Percentiles rank a stretch among this genome's conserved stretches.
phyloP scores from a whole-genome alignment of 2,329 filamentous ascomycete species.

The Sporothrix phasma region DNA sequence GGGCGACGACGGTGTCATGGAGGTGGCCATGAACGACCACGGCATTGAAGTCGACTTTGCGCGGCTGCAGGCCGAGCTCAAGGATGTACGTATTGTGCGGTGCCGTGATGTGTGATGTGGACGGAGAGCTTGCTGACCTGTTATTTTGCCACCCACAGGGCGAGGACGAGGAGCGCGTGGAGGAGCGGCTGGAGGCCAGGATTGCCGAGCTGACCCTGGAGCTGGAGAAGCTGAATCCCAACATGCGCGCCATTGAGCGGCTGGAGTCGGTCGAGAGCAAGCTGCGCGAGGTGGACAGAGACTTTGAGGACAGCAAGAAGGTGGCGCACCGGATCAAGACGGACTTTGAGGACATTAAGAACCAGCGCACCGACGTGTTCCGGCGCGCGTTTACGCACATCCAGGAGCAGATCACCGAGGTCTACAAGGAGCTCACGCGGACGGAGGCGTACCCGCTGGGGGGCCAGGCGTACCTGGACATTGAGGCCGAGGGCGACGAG shows the following conservation, averaged over 20 bases:
- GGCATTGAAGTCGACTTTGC: constrained; percentile 86
- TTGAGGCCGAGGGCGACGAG: constrained; percentile 76
- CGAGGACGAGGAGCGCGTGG: constrained; percentile 49
- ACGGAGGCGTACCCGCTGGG: constrained; percentile 89
- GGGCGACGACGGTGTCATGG: constrained; percentile 49
- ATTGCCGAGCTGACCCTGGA: constrained; percentile 65
- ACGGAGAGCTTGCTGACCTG: no score
- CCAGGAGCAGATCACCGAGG: constrained; percentile 82
- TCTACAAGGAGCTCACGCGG: constrained; percentile 91
- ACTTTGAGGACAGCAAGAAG: constrained; percentile 76
- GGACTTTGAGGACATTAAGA: constrained; percentile 67
- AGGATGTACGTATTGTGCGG: constrained; percentile 62
- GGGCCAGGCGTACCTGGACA: constrained; percentile 79
- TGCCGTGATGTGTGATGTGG: no score
- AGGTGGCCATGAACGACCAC: constrained; percentile 69
- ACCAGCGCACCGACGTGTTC: constrained; percentile 79
- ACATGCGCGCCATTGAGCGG: constrained; percentile 90
- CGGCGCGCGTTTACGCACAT: constrained; percentile 94
- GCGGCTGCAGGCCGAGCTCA: constrained; percentile 69
- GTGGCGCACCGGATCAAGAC: constrained; percentile 44
- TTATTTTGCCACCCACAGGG: constrained; percentile 27
- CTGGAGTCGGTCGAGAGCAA: constrained; percentile 76
- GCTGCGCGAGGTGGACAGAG: constrained; percentile 73
- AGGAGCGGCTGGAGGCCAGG: constrained; percentile 67
- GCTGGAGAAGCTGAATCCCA: constrained; percentile 89